Evolutionary conservation across 2,329 filamentous ascomycete species (phyloP).

Genomic region (Cytospora schulzeri): DNA sequence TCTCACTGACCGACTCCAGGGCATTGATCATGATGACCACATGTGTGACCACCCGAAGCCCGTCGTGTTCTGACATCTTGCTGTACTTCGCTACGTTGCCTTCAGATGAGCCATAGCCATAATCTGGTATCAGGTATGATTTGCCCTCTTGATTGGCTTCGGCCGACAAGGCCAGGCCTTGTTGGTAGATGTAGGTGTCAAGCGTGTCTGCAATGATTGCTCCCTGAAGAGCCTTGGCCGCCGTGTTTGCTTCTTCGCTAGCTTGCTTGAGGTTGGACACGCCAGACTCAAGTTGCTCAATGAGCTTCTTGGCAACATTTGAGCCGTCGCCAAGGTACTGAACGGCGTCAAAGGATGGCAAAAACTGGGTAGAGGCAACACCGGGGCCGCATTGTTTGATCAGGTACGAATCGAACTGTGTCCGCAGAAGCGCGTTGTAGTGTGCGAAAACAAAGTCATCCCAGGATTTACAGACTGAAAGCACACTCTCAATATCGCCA

Average conservation of each 20-base stretch:
- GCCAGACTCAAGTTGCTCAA: conserved; percentile 61
- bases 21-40: conserved; percentile 66
- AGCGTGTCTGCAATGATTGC: conserved; percentile 69
- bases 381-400: conserved; percentile 56
- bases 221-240: conserved; percentile 76
- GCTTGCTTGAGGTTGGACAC: conserved; percentile 43
- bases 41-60: conserved; percentile 70
- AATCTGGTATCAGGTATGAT: conserved; percentile 48
- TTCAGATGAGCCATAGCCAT: conserved; percentile 38
- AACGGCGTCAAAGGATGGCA: conserved; percentile 66
- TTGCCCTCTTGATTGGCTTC: conserved; percentile 44
- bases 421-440: conserved; percentile 82
- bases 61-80: conserved; percentile 59
- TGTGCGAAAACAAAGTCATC: conserved; percentile 86
- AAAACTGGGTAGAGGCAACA: conserved; percentile 55
- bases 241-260: conserved; percentile 60
- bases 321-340: conserved; percentile 60
- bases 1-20: conserved; percentile 53
- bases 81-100: conserved; percentile 52
- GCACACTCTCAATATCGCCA: conserved; percentile 78
- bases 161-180: conserved; percentile 56
- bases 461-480: conserved; percentile 75
- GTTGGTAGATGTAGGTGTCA: conserved; percentile 58
- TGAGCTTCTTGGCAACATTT: conserved; percentile 58
- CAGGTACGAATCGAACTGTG: conserved; percentile 76